phyloP scores from a whole-genome alignment of 2,329 filamentous ascomycete genomes.

The Arthrobotrys pseudoclavata region DNA sequence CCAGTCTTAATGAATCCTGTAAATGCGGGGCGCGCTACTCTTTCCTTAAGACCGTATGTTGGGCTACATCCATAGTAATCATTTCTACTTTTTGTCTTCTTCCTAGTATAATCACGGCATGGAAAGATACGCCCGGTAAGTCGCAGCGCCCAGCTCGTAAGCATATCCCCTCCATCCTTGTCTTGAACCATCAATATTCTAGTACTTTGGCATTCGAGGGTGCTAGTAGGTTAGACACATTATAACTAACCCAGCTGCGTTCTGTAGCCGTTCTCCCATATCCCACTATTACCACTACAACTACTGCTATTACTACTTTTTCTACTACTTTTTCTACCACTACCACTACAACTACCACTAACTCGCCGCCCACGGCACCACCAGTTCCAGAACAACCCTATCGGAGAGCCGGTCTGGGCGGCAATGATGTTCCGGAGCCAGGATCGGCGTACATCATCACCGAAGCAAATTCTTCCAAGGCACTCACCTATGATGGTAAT shows the following conservation, averaged over 20 bases:
- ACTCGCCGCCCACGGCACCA: neutral
- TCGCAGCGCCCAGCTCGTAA: neutral
- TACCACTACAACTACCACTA: neutral
- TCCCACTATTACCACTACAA: neutral
- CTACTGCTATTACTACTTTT: neutral
- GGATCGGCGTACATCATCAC: slow-evolving; percentile 30
- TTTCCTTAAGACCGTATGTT: neutral
- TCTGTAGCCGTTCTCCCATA: neutral
- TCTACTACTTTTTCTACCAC: no score
- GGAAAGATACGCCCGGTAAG: neutral
- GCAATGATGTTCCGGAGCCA: slow-evolving; percentile 19
- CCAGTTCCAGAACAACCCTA: slow-evolving; percentile 5
- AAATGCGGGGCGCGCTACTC: neutral
- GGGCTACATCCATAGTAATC: neutral
- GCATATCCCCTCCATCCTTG: neutral
- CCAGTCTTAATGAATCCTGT: neutral
- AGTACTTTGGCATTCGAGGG: neutral
- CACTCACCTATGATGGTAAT: slow-evolving; percentile 12
- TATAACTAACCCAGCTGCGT: neutral
- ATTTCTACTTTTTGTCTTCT: neutral
- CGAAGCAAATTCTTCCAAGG: slow-evolving; percentile 19
- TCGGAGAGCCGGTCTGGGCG: slow-evolving; percentile 4
- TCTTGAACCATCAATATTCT: neutral
- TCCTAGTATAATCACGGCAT: slow-evolving; percentile 2
- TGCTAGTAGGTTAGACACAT: neutral